Base-by-base conservation (phyloP, 192 early-diverging fungal genomes). In the Podochytrium sp. region DNA sequence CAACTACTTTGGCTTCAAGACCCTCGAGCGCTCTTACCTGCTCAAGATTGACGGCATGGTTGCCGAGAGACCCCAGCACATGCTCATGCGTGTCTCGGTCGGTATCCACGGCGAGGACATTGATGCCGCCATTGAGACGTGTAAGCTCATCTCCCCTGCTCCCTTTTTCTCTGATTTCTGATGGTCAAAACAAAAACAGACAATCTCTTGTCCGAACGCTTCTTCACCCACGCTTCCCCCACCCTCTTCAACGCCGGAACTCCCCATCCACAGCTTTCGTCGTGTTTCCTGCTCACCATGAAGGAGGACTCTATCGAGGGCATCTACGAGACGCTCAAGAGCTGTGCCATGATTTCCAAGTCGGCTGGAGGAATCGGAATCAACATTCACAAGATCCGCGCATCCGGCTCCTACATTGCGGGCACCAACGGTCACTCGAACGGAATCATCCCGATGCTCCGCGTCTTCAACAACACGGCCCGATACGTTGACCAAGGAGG, bases 1-100 rank as follows among this genome's bases (percentile, higher is more conserved):
- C 87, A 96, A 96, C 84, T 99, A 90, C 86, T 99, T 99, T 91
- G 97, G 97, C 7, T 98, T 98, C 91, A 99, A 99, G 86, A 99
- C 96, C 12, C 88, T 99, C 6, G 97, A 99, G 84, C 90, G 97
- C 29, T 93, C 91, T 41, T 99, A 99, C 75, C 87, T 99, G 29
- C 84, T 99, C 65, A 86, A 89, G 61, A 91, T 98, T 80, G 90
- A 93, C 70, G 90, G 91, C 37, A 89, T 90, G 61, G 90, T 96
- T 34, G 96, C 93, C 2, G 96, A 99, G 83, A 80, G 97, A 38
- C 97, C 97, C 20, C 97, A 99, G 80, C 97, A 99, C 81, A 85
- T 99, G 91, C 80, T 99, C 49, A 99, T 99, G 97, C 93, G 97
- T 75, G 96, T 99, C 20, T 84, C 95, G 34, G 92, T 99, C 65